Percentiles rank a stretch among this genome's conserved stretches.
phyloP scores from a whole-genome alignment of 208 protist genomes.

The Leishmania tropica region DNA sequence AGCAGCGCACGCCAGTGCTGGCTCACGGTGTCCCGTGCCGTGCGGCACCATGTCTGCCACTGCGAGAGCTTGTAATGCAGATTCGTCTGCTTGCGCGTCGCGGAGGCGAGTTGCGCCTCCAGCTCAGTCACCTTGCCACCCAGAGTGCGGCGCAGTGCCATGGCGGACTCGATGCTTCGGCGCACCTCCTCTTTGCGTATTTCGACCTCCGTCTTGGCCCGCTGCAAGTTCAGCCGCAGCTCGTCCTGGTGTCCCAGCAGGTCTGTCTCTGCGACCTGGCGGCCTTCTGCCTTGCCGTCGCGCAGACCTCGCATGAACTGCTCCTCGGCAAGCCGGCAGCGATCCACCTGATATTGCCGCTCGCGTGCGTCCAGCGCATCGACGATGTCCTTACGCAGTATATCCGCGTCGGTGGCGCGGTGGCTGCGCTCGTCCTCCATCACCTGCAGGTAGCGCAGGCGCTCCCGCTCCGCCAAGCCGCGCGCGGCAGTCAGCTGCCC shows the following conservation, averaged over 20 bases:
- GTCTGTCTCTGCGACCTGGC: slow-evolving; percentile 40
- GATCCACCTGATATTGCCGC: slow-evolving; percentile 48
- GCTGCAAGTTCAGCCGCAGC: slow-evolving; percentile 60
- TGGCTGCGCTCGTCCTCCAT: slow-evolving; percentile 77
- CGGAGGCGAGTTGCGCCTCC: slow-evolving; percentile 22
- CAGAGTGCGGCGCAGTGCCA: slow-evolving; percentile 41
- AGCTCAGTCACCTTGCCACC: slow-evolving; percentile 28
- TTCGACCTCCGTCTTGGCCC: slow-evolving; percentile 51
- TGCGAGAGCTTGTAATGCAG: slow-evolving; percentile 26
- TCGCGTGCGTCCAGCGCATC: slow-evolving; percentile 63
- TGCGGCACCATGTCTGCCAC: slow-evolving; percentile 29
- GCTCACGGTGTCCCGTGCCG: slow-evolving; percentile 31
- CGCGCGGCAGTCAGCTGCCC: slow-evolving; percentile 49
- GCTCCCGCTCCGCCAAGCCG: slow-evolving; percentile 55
- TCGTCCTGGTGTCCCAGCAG: slow-evolving; percentile 51
- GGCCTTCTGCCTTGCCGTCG: slow-evolving; percentile 57
- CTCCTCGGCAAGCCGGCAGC: slow-evolving; percentile 54
- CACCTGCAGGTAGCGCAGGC: slow-evolving; percentile 52
- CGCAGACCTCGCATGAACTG: slow-evolving; percentile 54
- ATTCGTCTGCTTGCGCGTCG: slow-evolving; percentile 28
- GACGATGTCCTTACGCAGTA: slow-evolving; percentile 72
- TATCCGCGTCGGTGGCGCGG: slow-evolving; percentile 48
- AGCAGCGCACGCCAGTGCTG: slow-evolving; percentile 38
- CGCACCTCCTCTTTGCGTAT: slow-evolving; percentile 59
- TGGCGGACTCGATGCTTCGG: slow-evolving; percentile 47